These are phyloP conservation scores for Stachybotrys chartarum DNA, from an alignment of 2,329 filamentous ascomycete species.

Conservation along the genomic window DNA sequence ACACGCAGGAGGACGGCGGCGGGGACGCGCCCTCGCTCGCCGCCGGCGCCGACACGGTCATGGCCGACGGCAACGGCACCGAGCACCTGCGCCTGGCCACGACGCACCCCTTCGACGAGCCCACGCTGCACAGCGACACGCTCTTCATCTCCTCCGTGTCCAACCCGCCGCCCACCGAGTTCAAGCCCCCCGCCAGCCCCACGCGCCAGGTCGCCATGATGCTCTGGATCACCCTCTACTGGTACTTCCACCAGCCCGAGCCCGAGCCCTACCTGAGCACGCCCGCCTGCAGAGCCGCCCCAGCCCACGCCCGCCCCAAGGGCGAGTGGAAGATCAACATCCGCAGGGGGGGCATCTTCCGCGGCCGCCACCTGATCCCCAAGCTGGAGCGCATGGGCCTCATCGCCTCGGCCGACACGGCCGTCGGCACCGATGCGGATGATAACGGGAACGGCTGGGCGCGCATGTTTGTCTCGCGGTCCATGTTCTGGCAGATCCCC, in stretches of 20 bases:
- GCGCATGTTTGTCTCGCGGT: constrained; percentile 73
- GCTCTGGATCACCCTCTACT: constrained; percentile 89
- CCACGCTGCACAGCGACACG: constrained; percentile 71
- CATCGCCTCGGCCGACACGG: constrained; percentile 67
- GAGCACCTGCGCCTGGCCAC: constrained; percentile 8
- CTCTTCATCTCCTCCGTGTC: constrained; percentile 91
- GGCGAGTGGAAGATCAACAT: constrained; percentile 85
- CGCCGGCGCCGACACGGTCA: constrained; percentile 22
- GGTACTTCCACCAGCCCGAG: constrained; percentile 90
- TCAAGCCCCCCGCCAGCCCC: constrained; percentile 70
- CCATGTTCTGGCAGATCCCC: constrained; percentile 89
- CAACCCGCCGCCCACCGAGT: constrained; percentile 72
- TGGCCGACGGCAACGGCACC: constrained; percentile 10
- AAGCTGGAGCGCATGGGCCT: constrained; percentile 94
- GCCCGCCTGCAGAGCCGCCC: constrained; percentile 57
- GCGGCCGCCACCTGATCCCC: constrained; percentile 72
- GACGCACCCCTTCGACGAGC: constrained; percentile 49
- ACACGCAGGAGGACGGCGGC: constrained; percentile 48
- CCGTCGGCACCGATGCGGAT: constrained; percentile 59
- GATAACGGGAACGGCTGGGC: constrained; percentile 61
- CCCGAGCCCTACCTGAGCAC: constrained; percentile 60
- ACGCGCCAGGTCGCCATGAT: constrained; percentile 93
- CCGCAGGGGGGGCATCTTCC: constrained; percentile 80
- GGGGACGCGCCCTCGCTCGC: constrained; percentile 6
- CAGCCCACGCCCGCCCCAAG: constrained; percentile 62